These are phyloP conservation scores for Narthecium ossifragum DNA, from an alignment of 106 monocot genomes.

Conservation along the genomic window DNA sequence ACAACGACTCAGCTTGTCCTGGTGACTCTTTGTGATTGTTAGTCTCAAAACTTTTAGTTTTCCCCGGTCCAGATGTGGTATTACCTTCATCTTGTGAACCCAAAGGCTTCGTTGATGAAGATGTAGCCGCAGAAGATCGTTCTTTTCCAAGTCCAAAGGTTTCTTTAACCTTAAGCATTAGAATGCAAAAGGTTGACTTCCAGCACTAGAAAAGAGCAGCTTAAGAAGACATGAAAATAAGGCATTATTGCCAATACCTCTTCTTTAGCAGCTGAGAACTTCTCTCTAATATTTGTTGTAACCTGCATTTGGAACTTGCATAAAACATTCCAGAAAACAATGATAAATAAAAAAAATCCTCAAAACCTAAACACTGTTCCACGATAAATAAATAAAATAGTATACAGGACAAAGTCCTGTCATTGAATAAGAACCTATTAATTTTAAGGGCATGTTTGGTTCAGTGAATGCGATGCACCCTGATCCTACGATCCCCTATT, in stretches of 20 bases:
- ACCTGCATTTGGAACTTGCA: constrained; percentile 25
- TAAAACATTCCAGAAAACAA: not conserved
- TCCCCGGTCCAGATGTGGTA: constrained; percentile 21
- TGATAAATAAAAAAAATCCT: not conserved
- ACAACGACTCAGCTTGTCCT: constrained; percentile 36
- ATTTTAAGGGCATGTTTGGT: too few species aligned
- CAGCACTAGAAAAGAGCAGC: not conserved
- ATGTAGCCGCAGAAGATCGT: constrained; percentile 25
- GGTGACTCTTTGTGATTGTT: constrained; percentile 26
- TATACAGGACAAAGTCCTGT: too few species aligned
- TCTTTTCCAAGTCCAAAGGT: constrained; percentile 60
- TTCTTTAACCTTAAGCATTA: constrained; percentile 56
- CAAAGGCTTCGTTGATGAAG: constrained; percentile 16
- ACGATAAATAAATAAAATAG: too few species aligned
- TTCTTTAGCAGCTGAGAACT: constrained; percentile 61
- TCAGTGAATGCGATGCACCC: too few species aligned
- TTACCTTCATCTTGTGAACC: constrained; percentile 14
- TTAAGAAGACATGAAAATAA: not conserved
- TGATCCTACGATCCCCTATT: too few species aligned
- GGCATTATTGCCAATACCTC: constrained; percentile 26
- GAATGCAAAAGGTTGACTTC: not conserved
- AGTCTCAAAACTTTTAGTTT: constrained; percentile 18
- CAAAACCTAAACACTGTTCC: not conserved
- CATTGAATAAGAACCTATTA: too few species aligned
- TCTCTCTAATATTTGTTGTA: constrained; percentile 54